Evolutionary conservation across 2,329 filamentous ascomycete species (phyloP).

Genomic region (Pseudogymnoascus sp.): DNA sequence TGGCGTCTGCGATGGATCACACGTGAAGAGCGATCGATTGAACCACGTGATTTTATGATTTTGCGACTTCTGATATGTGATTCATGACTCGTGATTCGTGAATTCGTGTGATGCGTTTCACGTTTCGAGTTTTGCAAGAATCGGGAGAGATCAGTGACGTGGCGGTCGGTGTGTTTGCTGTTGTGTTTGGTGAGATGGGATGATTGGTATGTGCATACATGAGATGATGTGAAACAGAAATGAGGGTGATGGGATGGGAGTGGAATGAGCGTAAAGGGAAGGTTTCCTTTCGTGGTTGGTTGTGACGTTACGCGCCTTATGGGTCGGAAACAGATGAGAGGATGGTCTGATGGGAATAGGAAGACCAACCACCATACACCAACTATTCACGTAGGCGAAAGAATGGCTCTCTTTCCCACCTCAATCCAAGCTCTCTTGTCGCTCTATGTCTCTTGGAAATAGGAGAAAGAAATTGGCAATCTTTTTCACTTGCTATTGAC

Average conservation of each 20-base stretch:
- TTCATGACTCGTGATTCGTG: not conserved
- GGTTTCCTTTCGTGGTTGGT: not conserved
- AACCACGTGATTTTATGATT: not conserved
- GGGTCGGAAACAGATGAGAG: slow-evolving; percentile 2
- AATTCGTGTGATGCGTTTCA: slow-evolving; percentile 4
- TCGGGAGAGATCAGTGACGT: not conserved
- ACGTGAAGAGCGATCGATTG: not conserved
- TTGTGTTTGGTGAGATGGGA: slow-evolving; percentile 2
- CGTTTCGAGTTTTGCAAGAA: not conserved
- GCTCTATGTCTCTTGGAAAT: not conserved
- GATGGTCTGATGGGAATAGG: not conserved
- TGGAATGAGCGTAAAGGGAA: not conserved
- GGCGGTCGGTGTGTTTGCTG: slow-evolving; percentile 1
- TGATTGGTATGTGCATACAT: not conserved
- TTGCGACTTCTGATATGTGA: not conserved
- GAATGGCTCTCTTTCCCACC: not conserved
- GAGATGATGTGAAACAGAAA: not conserved
- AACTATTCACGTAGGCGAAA: not conserved
- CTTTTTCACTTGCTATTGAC: not conserved
- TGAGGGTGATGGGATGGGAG: not conserved
- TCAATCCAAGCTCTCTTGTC: not conserved
- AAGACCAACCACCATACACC: not conserved
- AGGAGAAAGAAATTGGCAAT: slow-evolving; percentile 5
- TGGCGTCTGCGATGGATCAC: not conserved
- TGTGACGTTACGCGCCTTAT: slow-evolving; percentile 7